A percentile compares a stretch with the other conserved stretches of the same genome.
phyloP scores from a whole-genome alignment of 108 stramenopile genomes.

The Conticribra guillardii region DNA sequence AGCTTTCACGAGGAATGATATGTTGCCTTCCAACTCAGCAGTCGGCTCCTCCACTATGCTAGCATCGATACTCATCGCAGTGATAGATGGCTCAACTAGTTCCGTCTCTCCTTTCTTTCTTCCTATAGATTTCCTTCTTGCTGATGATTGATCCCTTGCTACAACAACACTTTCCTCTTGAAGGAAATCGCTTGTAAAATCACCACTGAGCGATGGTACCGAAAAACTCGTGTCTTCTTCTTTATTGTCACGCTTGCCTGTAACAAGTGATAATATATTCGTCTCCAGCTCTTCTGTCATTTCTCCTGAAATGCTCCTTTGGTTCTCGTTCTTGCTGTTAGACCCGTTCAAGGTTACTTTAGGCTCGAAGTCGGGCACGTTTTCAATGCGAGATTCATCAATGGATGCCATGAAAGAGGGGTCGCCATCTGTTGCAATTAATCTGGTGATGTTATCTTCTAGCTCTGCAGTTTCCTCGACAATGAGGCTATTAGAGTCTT shows the following conservation, averaged over 20 bases:
- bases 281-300: slow-evolving; percentile 63
- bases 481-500: neutral
- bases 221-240: slow-evolving; percentile 39
- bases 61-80: neutral
- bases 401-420: slow-evolving; percentile 25
- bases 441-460: slow-evolving; percentile 34
- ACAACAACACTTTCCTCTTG: no score
- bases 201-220: no score
- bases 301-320: slow-evolving; percentile 8
- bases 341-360: slow-evolving; percentile 24
- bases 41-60: neutral
- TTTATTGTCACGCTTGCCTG: slow-evolving; percentile 27
- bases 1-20: slow-evolving; percentile 16
- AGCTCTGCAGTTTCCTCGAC: slow-evolving; percentile 34
- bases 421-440: slow-evolving; percentile 38
- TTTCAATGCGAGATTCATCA: slow-evolving; percentile 29
- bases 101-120: no score
- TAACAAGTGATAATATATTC: slow-evolving; percentile 55
- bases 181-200: no score
- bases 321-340: slow-evolving; percentile 25
- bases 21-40: slow-evolving; percentile 39
- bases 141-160: no score
- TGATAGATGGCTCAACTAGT: neutral
- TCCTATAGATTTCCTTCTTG: no score
- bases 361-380: slow-evolving; percentile 29